These are phyloP conservation scores for Metschnikowia aberdeeniae DNA, from an alignment of 805 yeast genomes.

Conservation along the genomic window DNA sequence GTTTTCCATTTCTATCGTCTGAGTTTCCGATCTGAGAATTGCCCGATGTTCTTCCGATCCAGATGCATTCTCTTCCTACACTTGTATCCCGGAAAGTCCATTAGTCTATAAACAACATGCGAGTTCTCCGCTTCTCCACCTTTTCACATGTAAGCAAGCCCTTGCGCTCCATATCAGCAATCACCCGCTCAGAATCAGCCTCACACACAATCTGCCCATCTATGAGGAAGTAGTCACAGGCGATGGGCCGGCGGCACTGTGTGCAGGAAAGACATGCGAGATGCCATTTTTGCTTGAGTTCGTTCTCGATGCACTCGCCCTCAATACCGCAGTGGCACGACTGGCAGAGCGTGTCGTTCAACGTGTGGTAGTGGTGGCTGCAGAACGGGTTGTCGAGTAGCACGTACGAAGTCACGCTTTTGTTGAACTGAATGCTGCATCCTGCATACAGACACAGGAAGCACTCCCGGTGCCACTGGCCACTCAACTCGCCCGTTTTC, in stretches of 20 bases:
- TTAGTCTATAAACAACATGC: slow-evolving; percentile 33
- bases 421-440: slow-evolving; percentile 57
- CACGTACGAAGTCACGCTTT: slow-evolving; percentile 68
- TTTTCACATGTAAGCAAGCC: slow-evolving; percentile 25
- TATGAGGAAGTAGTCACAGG: slow-evolving; percentile 52
- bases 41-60: too few species aligned
- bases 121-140: slow-evolving; percentile 43
- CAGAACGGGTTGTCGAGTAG: slow-evolving; percentile 80
- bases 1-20: too few species aligned
- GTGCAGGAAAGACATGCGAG: slow-evolving; percentile 65
- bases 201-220: slow-evolving; percentile 53
- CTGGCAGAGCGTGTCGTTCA: slow-evolving; percentile 71
- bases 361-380: slow-evolving; percentile 66
- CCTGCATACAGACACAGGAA: slow-evolving; percentile 58
- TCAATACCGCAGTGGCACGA: slow-evolving; percentile 75
- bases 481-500: slow-evolving; percentile 77
- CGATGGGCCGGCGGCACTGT: slow-evolving; percentile 50
- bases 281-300: slow-evolving; percentile 69
- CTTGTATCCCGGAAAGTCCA: neutral
- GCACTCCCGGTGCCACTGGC: slow-evolving; percentile 92
- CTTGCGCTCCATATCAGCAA: slow-evolving; percentile 18
- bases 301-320: slow-evolving; percentile 85
- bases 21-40: too few species aligned
- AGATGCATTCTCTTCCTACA: too few species aligned
- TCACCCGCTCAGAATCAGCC: slow-evolving; percentile 30